Percentiles rank a stretch among this genome's conserved stretches.
phyloP scores from a whole-genome alignment of 768 basidiomycete species.

The Russula vinacea region DNA sequence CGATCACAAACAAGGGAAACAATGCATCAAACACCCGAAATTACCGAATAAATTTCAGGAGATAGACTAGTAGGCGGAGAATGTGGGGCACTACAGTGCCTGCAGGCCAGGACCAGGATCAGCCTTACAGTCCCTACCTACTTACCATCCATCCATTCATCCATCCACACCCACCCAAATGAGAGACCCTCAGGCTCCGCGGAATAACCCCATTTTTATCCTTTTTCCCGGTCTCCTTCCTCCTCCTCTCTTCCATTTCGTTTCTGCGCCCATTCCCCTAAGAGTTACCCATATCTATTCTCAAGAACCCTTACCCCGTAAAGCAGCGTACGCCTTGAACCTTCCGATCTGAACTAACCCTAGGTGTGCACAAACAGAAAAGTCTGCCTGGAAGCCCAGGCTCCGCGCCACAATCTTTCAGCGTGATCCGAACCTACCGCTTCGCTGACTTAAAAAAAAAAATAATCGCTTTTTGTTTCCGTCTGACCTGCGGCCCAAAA shows the following conservation, averaged over 20 bases:
- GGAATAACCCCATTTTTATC: neutral
- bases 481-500: neutral
- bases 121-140: neutral
- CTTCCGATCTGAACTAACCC: neutral
- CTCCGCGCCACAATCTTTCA: slow-evolving; percentile 21
- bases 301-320: neutral
- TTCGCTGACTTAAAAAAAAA: slow-evolving; percentile 4
- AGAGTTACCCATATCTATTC: neutral
- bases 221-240: neutral
- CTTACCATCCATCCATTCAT: neutral
- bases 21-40: neutral
- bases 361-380: too few relatives aligned
- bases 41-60: neutral
- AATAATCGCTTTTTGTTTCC: neutral
- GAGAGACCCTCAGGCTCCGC: too few relatives aligned
- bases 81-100: neutral
- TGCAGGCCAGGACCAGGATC: neutral
- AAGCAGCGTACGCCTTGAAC: neutral
- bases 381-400: slow-evolving; percentile 6
- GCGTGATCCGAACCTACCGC: neutral
- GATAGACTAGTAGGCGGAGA: neutral
- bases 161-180: neutral
- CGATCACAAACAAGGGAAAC: neutral
- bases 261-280: neutral
- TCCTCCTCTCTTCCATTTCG: neutral